phyloP scores from a whole-genome alignment of 2,329 filamentous ascomycete genomes.

The Talaromyces sp. region DNA sequence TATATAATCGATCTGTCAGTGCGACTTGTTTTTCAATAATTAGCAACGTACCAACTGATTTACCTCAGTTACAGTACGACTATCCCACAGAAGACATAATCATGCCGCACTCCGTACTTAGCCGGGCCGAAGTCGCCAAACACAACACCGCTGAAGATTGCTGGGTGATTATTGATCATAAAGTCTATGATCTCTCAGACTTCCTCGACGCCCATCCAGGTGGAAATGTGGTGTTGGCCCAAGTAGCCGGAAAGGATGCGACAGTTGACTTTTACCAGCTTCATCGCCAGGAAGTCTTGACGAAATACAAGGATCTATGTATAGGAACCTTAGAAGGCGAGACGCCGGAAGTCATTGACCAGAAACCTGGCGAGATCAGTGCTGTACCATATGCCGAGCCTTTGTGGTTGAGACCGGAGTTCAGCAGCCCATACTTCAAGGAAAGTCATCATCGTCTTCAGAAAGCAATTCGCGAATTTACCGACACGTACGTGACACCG shows the following conservation, averaged over 20 bases:
- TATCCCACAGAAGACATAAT: background rate
- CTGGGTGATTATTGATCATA: conserved; percentile 81
- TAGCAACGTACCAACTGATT: background rate
- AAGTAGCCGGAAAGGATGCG: conserved; percentile 76
- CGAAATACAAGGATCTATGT: conserved; percentile 68
- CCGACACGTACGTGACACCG: conserved; percentile 63
- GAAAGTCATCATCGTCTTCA: conserved; percentile 67
- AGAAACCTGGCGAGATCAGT: conserved; percentile 65
- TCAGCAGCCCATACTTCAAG: conserved; percentile 75
- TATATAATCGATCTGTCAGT: background rate
- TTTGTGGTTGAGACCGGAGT: conserved; percentile 71
- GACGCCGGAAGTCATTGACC: conserved; percentile 66
- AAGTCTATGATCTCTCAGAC: conserved; percentile 80
- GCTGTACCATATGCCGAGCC: conserved; percentile 79
- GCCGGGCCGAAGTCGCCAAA: conserved; percentile 61
- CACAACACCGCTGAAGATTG: conserved; percentile 71
- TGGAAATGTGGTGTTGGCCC: conserved; percentile 70
- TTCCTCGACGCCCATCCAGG: conserved; percentile 83
- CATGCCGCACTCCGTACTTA: conserved; percentile 25
- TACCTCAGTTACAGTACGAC: background rate
- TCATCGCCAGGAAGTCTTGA: conserved; percentile 81
- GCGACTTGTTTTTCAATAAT: background rate
- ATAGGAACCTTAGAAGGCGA: conserved; percentile 73
- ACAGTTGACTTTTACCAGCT: conserved; percentile 86
- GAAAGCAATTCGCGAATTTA: conserved; percentile 66